phyloP scores from a whole-genome alignment of 768 basidiomycete species.

The Kwoniella sp. region DNA sequence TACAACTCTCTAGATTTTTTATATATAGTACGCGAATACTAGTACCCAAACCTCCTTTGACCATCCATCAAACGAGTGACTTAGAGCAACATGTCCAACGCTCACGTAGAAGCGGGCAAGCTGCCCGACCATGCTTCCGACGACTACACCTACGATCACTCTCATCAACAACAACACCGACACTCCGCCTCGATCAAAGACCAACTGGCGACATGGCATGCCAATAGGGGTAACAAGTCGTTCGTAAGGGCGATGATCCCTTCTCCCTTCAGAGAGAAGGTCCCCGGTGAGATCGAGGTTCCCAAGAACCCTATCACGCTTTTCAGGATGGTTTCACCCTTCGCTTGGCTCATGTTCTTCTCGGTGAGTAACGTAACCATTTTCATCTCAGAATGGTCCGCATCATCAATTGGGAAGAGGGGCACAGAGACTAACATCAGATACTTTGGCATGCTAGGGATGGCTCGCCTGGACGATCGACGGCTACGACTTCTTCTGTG shows the following conservation, averaged over 20 bases:
- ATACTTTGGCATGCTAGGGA: too few species aligned
- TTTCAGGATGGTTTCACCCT: conserved; percentile 40
- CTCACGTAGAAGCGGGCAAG: conserved; percentile 10
- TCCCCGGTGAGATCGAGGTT: conserved; percentile 20
- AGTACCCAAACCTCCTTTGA: too few species aligned
- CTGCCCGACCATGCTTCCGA: conserved; percentile 13
- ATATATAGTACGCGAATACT: too few species aligned
- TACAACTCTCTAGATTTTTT: too few species aligned
- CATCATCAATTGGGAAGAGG: too few species aligned
- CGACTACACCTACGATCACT: neutral
- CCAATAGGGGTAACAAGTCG: conserved; percentile 38
- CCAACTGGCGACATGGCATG: conserved; percentile 47
- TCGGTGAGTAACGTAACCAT: too few species aligned
- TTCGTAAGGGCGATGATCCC: conserved; percentile 44
- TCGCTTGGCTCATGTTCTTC: conserved; percentile 54
- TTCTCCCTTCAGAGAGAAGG: conserved; percentile 6
- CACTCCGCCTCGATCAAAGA: conserved; percentile 27
- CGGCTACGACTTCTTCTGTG: conserved; percentile 83
- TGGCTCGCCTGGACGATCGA: conserved; percentile 88
- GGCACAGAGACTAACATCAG: too few species aligned
- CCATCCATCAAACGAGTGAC: too few species aligned
- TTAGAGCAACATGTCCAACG: neutral
- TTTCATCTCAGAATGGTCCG: too few species aligned
- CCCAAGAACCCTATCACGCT: conserved; percentile 53
- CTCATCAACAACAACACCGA: neutral